Percentiles rank a stretch among this genome's conserved stretches.
These are phyloP conservation scores for Ormosia semicastrata DNA, from an alignment of 306 rosid genomes.

Conservation along the genomic window DNA sequence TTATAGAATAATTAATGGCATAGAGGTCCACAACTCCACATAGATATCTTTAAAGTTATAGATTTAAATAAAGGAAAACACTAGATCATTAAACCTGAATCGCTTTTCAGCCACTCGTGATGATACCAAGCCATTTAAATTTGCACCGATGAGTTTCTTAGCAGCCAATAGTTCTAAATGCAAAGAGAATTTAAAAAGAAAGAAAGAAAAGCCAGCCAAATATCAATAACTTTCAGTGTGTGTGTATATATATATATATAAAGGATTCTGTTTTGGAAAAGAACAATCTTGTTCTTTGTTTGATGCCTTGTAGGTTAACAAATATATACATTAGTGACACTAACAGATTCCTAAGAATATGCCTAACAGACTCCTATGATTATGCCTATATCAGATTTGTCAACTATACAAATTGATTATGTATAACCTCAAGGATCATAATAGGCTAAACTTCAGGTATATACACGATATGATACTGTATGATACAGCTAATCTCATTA, in stretches of 20 bases:
- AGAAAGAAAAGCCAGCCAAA: conserved; percentile 13
- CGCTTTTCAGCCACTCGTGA: conserved; percentile 90
- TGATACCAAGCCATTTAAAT: conserved; percentile 94
- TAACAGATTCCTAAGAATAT: no score
- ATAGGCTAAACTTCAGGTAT: no score
- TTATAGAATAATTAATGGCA: neutral
- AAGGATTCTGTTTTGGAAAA: no score
- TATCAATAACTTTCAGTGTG: neutral
- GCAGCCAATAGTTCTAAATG: conserved; percentile 98
- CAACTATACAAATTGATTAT: no score
- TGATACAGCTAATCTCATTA: no score
- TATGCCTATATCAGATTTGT: no score
- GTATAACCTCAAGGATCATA: no score
- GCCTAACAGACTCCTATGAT: no score
- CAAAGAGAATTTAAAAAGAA: conserved; percentile 29
- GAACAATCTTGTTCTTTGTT: no score
- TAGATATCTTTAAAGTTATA: neutral
- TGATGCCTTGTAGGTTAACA: no score
- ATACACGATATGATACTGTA: no score
- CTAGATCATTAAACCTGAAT: conserved; percentile 64
- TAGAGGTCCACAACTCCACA: neutral
- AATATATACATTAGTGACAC: no score
- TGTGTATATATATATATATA: neutral
- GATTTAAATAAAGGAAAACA: neutral
- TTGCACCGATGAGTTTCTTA: conserved; percentile 89